Evolutionary conservation across 2,329 filamentous ascomycete genomes (phyloP), one percentile per base, ranked within the genome.

Genomic region (Alternaria novae-zelandiae): DNA sequence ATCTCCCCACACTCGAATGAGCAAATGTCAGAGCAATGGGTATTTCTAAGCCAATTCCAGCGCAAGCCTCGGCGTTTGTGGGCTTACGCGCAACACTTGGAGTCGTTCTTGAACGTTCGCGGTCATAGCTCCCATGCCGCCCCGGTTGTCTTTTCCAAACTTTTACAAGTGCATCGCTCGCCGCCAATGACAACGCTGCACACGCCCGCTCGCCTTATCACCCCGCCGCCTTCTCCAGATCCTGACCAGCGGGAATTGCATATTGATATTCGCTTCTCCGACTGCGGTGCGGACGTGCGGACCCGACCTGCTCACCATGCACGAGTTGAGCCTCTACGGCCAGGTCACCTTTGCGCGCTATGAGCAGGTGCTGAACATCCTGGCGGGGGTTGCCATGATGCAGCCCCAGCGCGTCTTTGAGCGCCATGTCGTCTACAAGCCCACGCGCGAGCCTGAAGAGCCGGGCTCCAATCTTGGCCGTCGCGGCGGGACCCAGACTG

Each of bases 261-360:
- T 70, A 73, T 71, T 67, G 68, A 70, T 69, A 63, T 54, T 53
- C 62, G 51, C 26, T 45, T 62, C 62, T 49, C 68, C 69, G 66
- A 62, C 49, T 36, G 28, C 57, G 54, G 43, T 63, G 57, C 61
- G 60, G 66, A 66, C 65, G 43, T 63, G 57, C 61, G 60, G 66
- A 66, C 65, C 63, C 54, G 57, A 36, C 54, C 51, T 64, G 56
- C 66, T 53, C 64, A 61, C 66, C 63, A 89, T 90, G 88, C 87
- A 90, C 78, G 88, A 90, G 81, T 82, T 89, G 69, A 80, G 88
- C 51, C 83, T 90, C 49, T 89, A 86, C 79, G 87, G 86, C 70
- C 85, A 87, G 72, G 83, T 90, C 59, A 83, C 87, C 10, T 76
- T 79, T 32, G 78, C 83, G 43, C 86, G 88, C 71, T 87, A 89